Base-by-base conservation (phyloP, 805 yeast genomes). In the Hanseniaspora thailandica region DNA sequence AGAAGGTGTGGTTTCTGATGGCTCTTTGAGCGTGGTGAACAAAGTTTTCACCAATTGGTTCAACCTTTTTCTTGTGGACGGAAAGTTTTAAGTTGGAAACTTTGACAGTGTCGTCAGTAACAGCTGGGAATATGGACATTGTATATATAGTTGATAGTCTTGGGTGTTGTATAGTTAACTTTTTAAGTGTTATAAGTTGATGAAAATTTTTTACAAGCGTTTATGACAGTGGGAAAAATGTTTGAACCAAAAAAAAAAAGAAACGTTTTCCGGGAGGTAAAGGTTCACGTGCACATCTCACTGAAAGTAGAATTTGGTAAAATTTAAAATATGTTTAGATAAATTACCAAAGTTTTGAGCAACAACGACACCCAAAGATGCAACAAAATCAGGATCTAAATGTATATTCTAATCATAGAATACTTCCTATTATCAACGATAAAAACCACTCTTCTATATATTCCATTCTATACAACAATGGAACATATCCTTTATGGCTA, bases 1-100 rank as follows among this genome's bases (percentile, higher is more conserved):
- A 87, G 96, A 97, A 93, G 47, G 97, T 87, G 73, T 95, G 96
- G 68, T 96, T 96, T 72, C 96, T 82, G 62, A 89, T 76, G 52
- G 94, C 79, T 76, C 98, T 85, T 61, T 95, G 81, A 55, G 97
- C 97, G 66, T 93, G 98, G 50, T 96, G 96, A 62, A 93, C 74
- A 74, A 89, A 93, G 67, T 78, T 85, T 57, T 94, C 90, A 55
- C 98, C 98, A 60, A 90, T 96, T 36, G 98, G 97, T 73, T 93
- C 98, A 58, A 89, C 75, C 56, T 90, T 82, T 68, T 71, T 30
- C 25, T 44, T 51, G 36, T 44, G 45, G 15, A 30, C 36, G 23
- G 48, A 23, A 23, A 51, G 22, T n/a, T 51, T 51, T 10, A 45
- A 23, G 40, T 44, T 45, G 13, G 49, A 44, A 31, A 47, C 51